Evolutionary conservation across 768 basidiomycete species (phyloP), one percentile per base, ranked within the genome.

Genomic region (Leccinellum albellum): DNA sequence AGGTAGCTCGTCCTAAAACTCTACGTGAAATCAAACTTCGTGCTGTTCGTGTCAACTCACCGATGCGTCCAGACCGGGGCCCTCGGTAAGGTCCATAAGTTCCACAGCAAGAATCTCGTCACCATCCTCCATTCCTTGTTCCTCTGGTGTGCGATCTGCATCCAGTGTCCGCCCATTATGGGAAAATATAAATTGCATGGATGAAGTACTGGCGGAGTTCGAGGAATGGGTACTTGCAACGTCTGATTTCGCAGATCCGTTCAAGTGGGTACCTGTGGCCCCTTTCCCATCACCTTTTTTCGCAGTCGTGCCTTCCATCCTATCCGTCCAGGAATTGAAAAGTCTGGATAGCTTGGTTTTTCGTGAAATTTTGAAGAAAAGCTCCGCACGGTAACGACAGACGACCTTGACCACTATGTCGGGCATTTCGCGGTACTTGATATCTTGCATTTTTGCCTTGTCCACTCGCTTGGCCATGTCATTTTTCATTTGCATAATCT

Each of bases 321-420:
- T 80, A 51, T 89, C 89, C 26, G 89, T 91, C 91, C 91, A 94
- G 29, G 91, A 88, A 64, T 85, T 87, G 71, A 94, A 91, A 55
- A 94, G 78, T 54, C 88, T 81, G 54, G 86, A 85, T 32, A 94
- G 78, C 69, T 91, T 93, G 26, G 89, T 91, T 74, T 93, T 93
- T 70, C 92, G 87, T 9, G 89, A 90, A 62, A 94, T 91, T 73
- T 92, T 94, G 83, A 94, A 94, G 77, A 90, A 92, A 42, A 94
- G 80, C 66, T 94, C 91, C 4, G 91, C 90, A 46, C 92, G 88
- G 69, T 93, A 93, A 64, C 88, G 87, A 72, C 91, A 94, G 50
- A 88, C 78, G 61, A 94, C 90, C 70, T 91, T 93, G 74, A 94
- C 85, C 51, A 93, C 87, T 58, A 94, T 90, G 68, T 94, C 89